These are phyloP conservation scores for Phytophthora pistaciae DNA, from an alignment of 352 stramenopile species.

Conservation along the genomic window DNA sequence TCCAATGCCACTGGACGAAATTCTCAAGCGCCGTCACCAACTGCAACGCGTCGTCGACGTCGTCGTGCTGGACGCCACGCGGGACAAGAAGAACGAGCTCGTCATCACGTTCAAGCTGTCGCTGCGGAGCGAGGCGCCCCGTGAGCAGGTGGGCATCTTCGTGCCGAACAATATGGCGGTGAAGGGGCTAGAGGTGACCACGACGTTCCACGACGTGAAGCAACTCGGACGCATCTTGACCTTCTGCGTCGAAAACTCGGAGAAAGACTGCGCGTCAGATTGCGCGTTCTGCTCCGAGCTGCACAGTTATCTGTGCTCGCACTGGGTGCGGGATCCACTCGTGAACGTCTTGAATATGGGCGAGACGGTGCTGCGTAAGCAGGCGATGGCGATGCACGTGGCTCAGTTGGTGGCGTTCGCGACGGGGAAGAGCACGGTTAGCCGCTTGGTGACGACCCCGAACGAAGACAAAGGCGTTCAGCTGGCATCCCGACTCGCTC, in stretches of 20 bases:
- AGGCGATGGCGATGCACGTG: conserved; percentile 23
- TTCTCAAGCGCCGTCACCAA: conserved; percentile 9
- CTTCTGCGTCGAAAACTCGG: conserved; percentile 23
- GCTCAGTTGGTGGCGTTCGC: conserved; percentile 17
- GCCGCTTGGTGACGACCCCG: neutral
- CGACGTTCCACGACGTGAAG: conserved; percentile 26
- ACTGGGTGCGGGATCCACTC: conserved; percentile 20
- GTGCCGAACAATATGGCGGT: conserved; percentile 11
- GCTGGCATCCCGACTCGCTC: conserved; percentile 9
- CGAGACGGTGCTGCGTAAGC: conserved; percentile 22
- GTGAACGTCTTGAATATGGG: conserved; percentile 19
- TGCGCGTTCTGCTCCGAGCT: conserved; percentile 25
- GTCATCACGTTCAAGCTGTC: conserved; percentile 26
- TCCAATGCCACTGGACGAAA: conserved; percentile 9
- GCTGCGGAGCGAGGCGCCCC: conserved; percentile 12
- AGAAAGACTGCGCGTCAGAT: neutral
- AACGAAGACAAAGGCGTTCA: conserved; percentile 12
- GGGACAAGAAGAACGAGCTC: conserved; percentile 32
- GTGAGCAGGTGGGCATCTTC: conserved; percentile 18
- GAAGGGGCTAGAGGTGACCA: neutral
- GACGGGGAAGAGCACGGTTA: neutral
- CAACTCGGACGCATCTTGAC: conserved; percentile 18
- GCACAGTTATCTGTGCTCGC: conserved; percentile 15
- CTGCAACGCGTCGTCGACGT: conserved; percentile 29
- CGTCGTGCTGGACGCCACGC: conserved; percentile 23